Percentiles rank a stretch among this genome's conserved stretches.
These are phyloP conservation scores for Yamadazyma triangularis DNA, from an alignment of 1,139 yeast genomes.

Conservation along the genomic window DNA sequence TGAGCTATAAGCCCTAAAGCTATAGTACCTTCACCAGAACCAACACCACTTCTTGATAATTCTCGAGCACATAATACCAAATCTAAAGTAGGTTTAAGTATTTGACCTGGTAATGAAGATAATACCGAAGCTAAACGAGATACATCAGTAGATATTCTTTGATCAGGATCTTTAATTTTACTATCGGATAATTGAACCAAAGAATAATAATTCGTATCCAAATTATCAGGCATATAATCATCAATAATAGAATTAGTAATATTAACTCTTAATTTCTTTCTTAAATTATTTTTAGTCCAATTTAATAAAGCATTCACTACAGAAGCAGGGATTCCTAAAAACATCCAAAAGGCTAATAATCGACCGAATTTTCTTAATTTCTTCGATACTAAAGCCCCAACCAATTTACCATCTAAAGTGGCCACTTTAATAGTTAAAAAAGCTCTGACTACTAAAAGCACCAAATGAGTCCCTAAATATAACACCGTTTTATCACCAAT, in stretches of 20 bases:
- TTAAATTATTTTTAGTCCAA: slow-evolving; percentile 66
- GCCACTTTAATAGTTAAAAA: slow-evolving; percentile 79
- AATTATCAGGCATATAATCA: slow-evolving; percentile 61
- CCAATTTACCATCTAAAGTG: slow-evolving; percentile 78
- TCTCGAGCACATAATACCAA: slow-evolving; percentile 79
- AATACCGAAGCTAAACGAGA: slow-evolving; percentile 69
- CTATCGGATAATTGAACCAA: slow-evolving; percentile 53
- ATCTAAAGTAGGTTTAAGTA: slow-evolving; percentile 81
- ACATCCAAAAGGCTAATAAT: slow-evolving; percentile 73
- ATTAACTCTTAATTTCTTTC: slow-evolving; percentile 61
- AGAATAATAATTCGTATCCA: slow-evolving; percentile 44
- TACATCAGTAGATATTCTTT: slow-evolving; percentile 75
- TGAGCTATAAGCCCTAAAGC: slow-evolving; percentile 79
- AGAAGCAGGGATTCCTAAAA: slow-evolving; percentile 84
- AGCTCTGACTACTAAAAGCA: slow-evolving; percentile 64
- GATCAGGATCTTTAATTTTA: slow-evolving; percentile 71
- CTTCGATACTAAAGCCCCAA: slow-evolving; percentile 76
- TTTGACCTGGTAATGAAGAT: slow-evolving; percentile 78
- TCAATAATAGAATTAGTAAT: slow-evolving; percentile 63
- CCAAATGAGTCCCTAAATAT: slow-evolving; percentile 52
- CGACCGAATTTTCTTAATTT: slow-evolving; percentile 60
- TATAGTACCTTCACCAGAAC: slow-evolving; percentile 81
- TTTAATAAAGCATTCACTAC: slow-evolving; percentile 69
- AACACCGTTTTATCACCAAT: slow-evolving; percentile 29
- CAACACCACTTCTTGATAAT: slow-evolving; percentile 69